Evolutionary conservation across 768 basidiomycete species (phyloP), one percentile per base, ranked within the genome.

Genomic region (Tulasnella sp.): DNA sequence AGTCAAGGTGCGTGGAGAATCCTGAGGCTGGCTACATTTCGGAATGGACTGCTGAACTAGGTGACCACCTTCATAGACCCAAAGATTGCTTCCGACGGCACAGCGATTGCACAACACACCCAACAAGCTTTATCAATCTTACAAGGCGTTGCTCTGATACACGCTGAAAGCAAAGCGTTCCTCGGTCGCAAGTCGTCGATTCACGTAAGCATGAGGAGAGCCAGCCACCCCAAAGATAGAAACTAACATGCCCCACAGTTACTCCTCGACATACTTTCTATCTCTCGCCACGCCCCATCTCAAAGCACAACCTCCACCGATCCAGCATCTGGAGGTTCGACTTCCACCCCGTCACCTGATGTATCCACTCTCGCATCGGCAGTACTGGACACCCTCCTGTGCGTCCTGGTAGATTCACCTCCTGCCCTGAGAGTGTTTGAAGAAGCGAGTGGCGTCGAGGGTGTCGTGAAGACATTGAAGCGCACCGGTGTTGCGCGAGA

Each of bases 321-420:
- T 31, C 18, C 80, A 75, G 22, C 31, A 34, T 7, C 76, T 46
- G 54, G 78, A 54, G 22, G 16, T 41, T 22, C 73, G 44, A 37
- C 75, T 11, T 28, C 77, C 42, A 34, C 60, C 31, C 20, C 80
- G 75, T 76, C 83, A 44, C 54, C 54, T 24, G 75, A 84, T 3
- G 48, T 82, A 40, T 90, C 79, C 6, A 58, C 41, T 8, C 88
- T 97, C n/a, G 91, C 94, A 2, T 93, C 94, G 2, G 87, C 89
- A 14, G 88, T 94, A 11, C 88, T 98, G 28, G 97, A 98, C 84
- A 95, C 95, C 0, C 86, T 98, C 6, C 88, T 96, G 24, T 96
- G 94, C 82, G 89, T 96, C 42, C 88, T 98, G n/a, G 97, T 97
- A 20, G 97, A 98, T 85, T 91, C 94, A 1, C 89, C 94, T 0